Percentiles rank a stretch among this genome's conserved stretches.
Conservation (phyloP, 352 stramenopile species). For the Globisporangium cystogenes region DNA sequence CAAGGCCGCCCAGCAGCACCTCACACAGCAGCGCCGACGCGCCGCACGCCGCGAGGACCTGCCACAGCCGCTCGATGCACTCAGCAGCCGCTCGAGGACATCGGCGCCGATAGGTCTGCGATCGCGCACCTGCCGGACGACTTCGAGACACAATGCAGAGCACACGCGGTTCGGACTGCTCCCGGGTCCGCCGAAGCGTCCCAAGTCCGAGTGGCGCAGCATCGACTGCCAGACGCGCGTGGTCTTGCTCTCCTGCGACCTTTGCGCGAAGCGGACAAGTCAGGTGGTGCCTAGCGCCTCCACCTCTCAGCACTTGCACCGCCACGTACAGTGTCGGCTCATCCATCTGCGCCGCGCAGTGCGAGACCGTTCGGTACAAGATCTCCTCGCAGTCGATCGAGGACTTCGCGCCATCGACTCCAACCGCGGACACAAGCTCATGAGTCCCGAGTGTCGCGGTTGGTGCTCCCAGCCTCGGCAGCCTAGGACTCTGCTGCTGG, state of each 20-base stretch:
- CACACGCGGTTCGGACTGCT: slow-evolving; percentile 47
- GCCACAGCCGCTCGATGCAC: background rate
- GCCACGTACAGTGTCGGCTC: slow-evolving; percentile 15
- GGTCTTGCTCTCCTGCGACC: slow-evolving; percentile 40
- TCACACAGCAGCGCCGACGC: slow-evolving; percentile 31
- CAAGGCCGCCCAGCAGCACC: slow-evolving; percentile 43
- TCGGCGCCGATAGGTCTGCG: background rate
- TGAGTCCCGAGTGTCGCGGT: background rate
- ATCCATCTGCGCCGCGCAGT: slow-evolving; percentile 14
- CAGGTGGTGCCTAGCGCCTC: background rate
- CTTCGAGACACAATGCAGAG: slow-evolving; percentile 48
- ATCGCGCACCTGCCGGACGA: slow-evolving; percentile 24
- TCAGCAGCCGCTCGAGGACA: background rate
- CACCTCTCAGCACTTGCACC: background rate
- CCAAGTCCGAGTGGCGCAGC: slow-evolving; percentile 51
- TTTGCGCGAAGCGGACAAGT: slow-evolving; percentile 1
- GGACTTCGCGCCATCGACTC: too few relatives aligned
- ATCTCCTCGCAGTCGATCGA: slow-evolving; percentile 15
- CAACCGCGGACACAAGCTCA: background rate
- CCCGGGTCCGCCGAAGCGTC: slow-evolving; percentile 29
- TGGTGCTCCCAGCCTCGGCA: background rate
- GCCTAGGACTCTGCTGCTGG: slow-evolving; percentile 2
- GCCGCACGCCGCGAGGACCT: slow-evolving; percentile 29
- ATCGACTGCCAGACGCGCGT: slow-evolving; percentile 50
- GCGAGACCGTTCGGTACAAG: slow-evolving; percentile 14